Base-by-base conservation (phyloP, 768 basidiomycete species). In the Erythrobasidium yunnanense region DNA sequence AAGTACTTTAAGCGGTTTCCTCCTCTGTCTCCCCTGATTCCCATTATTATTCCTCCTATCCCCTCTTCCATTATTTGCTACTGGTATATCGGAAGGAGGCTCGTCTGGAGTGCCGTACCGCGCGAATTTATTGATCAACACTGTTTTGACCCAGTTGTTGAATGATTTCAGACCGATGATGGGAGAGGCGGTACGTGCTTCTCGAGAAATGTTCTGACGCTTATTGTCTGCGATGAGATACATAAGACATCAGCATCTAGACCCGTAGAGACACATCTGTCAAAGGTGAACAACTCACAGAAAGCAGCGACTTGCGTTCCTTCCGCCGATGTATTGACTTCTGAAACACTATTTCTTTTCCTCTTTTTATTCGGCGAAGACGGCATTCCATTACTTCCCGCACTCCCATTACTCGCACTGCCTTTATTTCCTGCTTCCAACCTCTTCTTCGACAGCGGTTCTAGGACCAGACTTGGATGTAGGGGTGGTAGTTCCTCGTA, bases 111-210 rank as follows among this genome's bases (percentile, higher is more conserved):
- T 27, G 42, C 29, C 30, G n/a, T 38, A 68, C 30, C 60, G 20
- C 18, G 60, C 55, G 72, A 88, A 95, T 56, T 87, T 87, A 7
- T 87, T 85, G 73, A 99, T 95, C 68, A 97, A 81, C 18, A 97
- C 92, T 8, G 90, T 90, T 76, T 99, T 99, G 71, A 97, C 87
- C 95, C 95, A 99, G 78, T 99, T 99, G 78, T 99, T 99, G 79
- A 97, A 99, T 74, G 82, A 87, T 77, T 95, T 96, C 60, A 99
- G 82, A 35, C 95, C 95, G 60, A 95, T 90, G 71, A 97, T 99
- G 46, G 91, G 90, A 4, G 92, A 96, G 18, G 87, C 84, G 69
- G 82, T 81, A 32, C 95, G 87, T 72, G 87, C 84, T 8, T 83
- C 80, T 30, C 89, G 83, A 65, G 90, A 90, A 8, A 93, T 87